Evolutionary conservation across 257 asterid genomes (phyloP), one percentile per base, ranked within the genome.

Genomic region (Cruciata laevipes): DNA sequence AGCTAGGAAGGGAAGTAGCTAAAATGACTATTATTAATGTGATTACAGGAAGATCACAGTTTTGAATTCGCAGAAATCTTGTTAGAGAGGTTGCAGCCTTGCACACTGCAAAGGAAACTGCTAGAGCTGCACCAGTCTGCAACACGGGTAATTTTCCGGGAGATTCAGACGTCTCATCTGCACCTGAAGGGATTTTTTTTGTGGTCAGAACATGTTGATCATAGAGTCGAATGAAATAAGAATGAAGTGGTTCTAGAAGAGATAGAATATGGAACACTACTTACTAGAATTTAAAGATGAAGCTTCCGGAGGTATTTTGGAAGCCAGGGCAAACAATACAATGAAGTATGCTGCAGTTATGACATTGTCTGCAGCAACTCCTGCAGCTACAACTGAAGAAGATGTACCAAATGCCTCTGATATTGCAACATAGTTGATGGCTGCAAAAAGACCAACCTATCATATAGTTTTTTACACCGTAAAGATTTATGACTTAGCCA

Each of bases 311-410:
- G 96, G 95, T 63, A 90, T 83, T 79, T 86, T 86, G 68, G 91
- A 86, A 69, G 96, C 89, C 70, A 90, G 73, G 6, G 85, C 83
- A 77, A 90, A 90, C 70, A 90, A 73, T 56, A 77, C 79, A 68
- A 90, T 67, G 63, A 90, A 90, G 77, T 90, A 90, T 38, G 83
- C 5, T 42, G 88, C 96, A 78, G 89, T 84, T 60, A 88, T 83
- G 66, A 86, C 92, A 68, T 90, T 90, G 79, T 90, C 96, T n/a
- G 97, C 96, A 67, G 90, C 97, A 65, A 90, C 89, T 61, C 97
- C 95, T 11, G 96, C 96, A 59, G 97, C 92, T 63, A 88, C 69
- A 69, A 90, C 86, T 49, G 95, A 88, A 59, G 96, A 81, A 71
- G 97, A 84, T 75, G 73, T 78, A 25, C 77, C 71, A n/a, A 88